These are phyloP conservation scores for Prunus kanzakura DNA, from an alignment of 306 rosid genomes.

Conservation along the genomic window DNA sequence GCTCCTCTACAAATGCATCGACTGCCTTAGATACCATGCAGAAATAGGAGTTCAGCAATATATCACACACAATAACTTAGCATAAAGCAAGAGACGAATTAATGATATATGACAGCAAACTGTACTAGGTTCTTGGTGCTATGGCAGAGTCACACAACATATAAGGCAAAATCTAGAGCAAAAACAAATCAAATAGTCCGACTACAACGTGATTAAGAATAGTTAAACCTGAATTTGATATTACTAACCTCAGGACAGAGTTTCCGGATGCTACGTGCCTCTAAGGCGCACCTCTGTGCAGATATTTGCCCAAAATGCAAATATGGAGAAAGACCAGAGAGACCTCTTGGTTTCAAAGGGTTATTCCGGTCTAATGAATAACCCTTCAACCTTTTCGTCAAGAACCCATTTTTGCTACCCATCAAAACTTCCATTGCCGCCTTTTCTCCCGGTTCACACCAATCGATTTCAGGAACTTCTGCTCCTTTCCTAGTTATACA, in stretches of 20 bases:
- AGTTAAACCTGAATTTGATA: background rate
- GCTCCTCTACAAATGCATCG: conserved; percentile 81
- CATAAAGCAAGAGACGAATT: background rate
- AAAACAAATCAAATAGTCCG: background rate
- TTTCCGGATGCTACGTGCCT: conserved; percentile 53
- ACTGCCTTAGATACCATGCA: conserved; percentile 54
- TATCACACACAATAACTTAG: conserved; percentile 6
- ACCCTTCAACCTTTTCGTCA: conserved; percentile 73
- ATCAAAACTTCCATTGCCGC: conserved; percentile 78
- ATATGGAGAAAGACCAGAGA: conserved; percentile 92
- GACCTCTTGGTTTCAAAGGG: conserved; percentile 65
- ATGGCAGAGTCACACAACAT: background rate
- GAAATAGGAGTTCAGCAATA: conserved; percentile 4
- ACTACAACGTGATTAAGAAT: background rate
- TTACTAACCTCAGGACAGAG: conserved; percentile 60
- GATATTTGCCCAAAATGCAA: conserved; percentile 93
- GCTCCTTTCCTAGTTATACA: conserved; percentile 55
- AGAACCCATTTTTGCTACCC: conserved; percentile 80
- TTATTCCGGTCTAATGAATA: conserved; percentile 67
- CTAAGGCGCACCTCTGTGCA: conserved; percentile 91
- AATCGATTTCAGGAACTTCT: conserved; percentile 86
- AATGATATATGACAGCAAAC: background rate
- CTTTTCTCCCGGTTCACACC: conserved; percentile 87
- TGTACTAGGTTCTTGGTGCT: background rate
- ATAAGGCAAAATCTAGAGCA: background rate